Evolutionary conservation across 495 filamentous ascomycete species (phyloP).

Genomic region (Lineolata rhizophorae): DNA sequence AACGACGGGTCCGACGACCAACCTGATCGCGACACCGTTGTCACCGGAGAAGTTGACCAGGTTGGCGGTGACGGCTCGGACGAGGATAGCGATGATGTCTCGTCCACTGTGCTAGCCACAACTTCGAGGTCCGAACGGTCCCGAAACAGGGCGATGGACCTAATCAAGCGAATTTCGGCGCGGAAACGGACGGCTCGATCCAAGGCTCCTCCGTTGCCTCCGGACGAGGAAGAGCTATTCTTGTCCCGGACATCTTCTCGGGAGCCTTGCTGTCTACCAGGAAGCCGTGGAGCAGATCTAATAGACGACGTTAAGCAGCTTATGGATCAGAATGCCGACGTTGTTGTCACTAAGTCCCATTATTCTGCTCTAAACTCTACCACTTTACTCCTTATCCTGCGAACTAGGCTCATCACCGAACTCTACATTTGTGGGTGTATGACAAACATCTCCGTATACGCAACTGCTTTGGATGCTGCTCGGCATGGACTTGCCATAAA

Average conservation of each 20-base stretch:
- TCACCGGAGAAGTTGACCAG: conserved; percentile 15
- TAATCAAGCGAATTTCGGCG: conserved; percentile 10
- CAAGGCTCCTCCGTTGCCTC: not conserved
- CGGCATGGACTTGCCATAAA: conserved; percentile 69
- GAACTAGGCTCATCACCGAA: conserved; percentile 64
- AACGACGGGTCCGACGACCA: conserved; percentile 23
- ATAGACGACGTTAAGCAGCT: conserved; percentile 30
- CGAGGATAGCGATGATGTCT: not conserved
- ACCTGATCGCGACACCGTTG: conserved; percentile 21
- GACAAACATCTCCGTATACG: conserved; percentile 76
- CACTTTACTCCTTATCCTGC: conserved; percentile 43
- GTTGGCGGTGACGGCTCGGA: not conserved
- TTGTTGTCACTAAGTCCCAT: conserved; percentile 51
- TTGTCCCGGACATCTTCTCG: conserved; percentile 17
- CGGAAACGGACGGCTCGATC: conserved; percentile 3
- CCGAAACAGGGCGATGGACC: conserved; percentile 8
- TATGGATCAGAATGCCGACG: conserved; percentile 27
- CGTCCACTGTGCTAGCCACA: not conserved
- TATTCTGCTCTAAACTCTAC: conserved; percentile 78
- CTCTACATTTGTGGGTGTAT: conserved; percentile 82
- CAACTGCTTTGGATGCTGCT: conserved; percentile 79
- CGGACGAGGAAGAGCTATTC: conserved; percentile 39
- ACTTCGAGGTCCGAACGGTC: conserved; percentile 3
- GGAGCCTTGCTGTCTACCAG: conserved; percentile 35
- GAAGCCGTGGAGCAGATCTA: conserved; percentile 46